Evolutionary conservation across 148 eudicot species (phyloP), one percentile per base, ranked within the genome.

Genomic region (Camellia lanceoleosa): DNA sequence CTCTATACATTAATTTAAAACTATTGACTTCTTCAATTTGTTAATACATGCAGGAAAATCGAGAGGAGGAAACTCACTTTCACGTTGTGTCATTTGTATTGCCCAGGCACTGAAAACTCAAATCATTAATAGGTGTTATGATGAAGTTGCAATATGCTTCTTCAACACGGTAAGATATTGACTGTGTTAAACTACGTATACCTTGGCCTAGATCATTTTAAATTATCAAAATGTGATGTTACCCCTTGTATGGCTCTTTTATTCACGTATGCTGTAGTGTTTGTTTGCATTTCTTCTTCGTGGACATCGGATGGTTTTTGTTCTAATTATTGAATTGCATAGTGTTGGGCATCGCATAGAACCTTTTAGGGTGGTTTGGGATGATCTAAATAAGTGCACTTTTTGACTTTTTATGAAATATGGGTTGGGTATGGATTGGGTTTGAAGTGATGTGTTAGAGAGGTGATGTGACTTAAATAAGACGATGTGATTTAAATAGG

Each of bases 141-240:
- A 93, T 74, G 99, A 96, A 88, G 89, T 96, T 82, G 88, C 94
- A 43, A 84, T 96, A 63, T 93, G 98, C 84, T 96, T 96, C 89
- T 96, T 91, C 84, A 96, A 96, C 83, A 92, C 99, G 71, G 98
- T 95, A 88, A 88, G 94, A 73, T 78, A 69, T 30, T 64, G 47
- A 55, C 38, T 69, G 44, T 55, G 52, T 19, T 58, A 38, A 59
- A 76, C 15, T 71, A 38, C 70, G 23, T 64, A 71, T 23, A 3
- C 49, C 41, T 52, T 13, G 30, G 30, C n/a, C 12, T 44, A 19
- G 58, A 23, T 63, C 65, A 15, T 47, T 49, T 60, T 66, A 14
- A 20, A 30, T 3, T 51, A 47, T 12, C 16, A 4, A 71, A 71
- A 71, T 71, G 38, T 71, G 56, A 19, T 15, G 4, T 19, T 2